A percentile compares a stretch with the other conserved stretches of the same genome.
Evolutionary conservation across 2,329 filamentous ascomycete genomes (phyloP).

Genomic region (Talaromyces sp.): DNA sequence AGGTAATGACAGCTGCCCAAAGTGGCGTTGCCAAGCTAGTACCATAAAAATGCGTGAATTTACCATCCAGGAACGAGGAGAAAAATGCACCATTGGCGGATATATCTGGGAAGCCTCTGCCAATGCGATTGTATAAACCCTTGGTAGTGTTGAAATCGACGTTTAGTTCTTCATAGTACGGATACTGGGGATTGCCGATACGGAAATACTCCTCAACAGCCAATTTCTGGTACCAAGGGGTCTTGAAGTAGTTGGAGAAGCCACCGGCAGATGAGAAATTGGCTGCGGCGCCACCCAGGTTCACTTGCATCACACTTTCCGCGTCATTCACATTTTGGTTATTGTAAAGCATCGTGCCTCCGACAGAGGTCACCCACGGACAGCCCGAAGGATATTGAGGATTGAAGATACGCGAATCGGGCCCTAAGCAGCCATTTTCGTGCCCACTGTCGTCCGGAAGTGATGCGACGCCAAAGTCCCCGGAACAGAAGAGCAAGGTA

Average conservation of each 20-base stretch:
- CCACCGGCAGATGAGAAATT: constrained; percentile 41
- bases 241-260: constrained; percentile 43
- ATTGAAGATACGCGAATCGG: constrained; percentile 39
- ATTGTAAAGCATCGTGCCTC: constrained; percentile 28
- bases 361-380: constrained; percentile 48
- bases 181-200: constrained; percentile 21
- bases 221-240: constrained; percentile 36
- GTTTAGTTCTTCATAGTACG: constrained; percentile 26
- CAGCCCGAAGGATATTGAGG: constrained; percentile 46
- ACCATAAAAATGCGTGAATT: constrained; percentile 19
- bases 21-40: constrained; percentile 23
- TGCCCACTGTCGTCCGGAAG: constrained; percentile 35
- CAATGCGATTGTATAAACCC: constrained; percentile 40
- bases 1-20: constrained; percentile 23
- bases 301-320: constrained; percentile 26
- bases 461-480: constrained; percentile 27
- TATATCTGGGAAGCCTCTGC: constrained; percentile 47
- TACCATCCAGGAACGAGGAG: constrained; percentile 15
- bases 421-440: constrained; percentile 34
- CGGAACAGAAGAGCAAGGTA: constrained; percentile 26
- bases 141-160: constrained; percentile 29
- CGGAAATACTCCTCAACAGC: constrained; percentile 38
- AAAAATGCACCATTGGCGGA: constrained; percentile 38
- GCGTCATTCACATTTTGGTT: constrained; percentile 20
- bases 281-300: constrained; percentile 18